phyloP scores from a whole-genome alignment of 2,329 filamentous ascomycete genomes.

The Ilyonectria mors-panacis region DNA sequence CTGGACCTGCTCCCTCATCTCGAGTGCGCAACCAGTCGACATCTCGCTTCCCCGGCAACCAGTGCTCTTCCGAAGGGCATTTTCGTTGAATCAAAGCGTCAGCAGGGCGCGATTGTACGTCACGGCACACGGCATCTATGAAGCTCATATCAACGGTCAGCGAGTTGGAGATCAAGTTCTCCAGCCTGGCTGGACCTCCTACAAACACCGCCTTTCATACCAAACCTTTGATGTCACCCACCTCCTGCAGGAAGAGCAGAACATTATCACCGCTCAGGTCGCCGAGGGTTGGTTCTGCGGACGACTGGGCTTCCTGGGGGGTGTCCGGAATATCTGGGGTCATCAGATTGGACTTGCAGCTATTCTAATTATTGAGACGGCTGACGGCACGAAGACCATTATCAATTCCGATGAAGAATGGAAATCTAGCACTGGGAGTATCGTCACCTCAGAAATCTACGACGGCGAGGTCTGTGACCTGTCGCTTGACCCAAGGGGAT shows the following conservation, averaged over 20 bases:
- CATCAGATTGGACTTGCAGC: constrained; percentile 55
- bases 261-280: constrained; percentile 58
- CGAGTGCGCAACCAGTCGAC: neutral
- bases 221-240: constrained; percentile 66
- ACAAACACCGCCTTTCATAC: constrained; percentile 64
- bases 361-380: constrained; percentile 53
- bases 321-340: constrained; percentile 51
- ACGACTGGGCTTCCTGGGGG: constrained; percentile 46
- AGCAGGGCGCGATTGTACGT: constrained; percentile 55
- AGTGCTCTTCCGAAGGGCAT: neutral
- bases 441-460: constrained; percentile 47
- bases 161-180: constrained; percentile 57
- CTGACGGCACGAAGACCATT: constrained; percentile 46
- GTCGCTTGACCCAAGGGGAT: neutral
- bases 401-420: constrained; percentile 54
- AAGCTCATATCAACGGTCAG: constrained; percentile 61
- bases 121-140: constrained; percentile 61
- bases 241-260: constrained; percentile 54
- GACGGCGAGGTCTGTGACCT: constrained; percentile 1
- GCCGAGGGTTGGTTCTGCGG: constrained; percentile 65
- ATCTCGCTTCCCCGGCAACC: neutral
- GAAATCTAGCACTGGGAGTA: neutral
- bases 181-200: constrained; percentile 67
- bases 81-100: neutral
- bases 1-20: neutral